Evolutionary conservation across 2,329 filamentous ascomycete genomes (phyloP), one percentile per base, ranked within the genome.

Genomic region (Colletotrichum truncatum): DNA sequence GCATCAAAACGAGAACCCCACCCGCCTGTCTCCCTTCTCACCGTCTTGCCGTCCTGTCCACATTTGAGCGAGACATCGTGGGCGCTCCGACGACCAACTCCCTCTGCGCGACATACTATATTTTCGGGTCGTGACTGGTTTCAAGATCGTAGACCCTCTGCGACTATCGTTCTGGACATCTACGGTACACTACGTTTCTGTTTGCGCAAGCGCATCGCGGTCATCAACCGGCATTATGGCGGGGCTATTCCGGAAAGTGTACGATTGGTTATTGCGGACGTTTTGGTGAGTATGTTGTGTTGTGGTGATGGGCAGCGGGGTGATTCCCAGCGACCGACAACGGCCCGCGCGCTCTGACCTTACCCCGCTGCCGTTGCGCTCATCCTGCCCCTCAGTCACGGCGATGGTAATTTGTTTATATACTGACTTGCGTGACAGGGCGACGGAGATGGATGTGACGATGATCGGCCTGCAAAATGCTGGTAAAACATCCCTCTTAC

Each of bases 391-490:
- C 43, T 59, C 46, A 46, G 32, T 32, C 41, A 41, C 23, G 48
- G 25, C 36, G 46, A 36, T 38, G 41, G 49, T 48, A 10, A 21
- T 48, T 28, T n/a, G 48, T 56, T 43, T 64, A 59, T 49, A 34
- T 56, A 63, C 69, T 71, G 64, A 70, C 64, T 70, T 69, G 68
- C 60, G 67, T n/a, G 45, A 48, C 59, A 98, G 95, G 96, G 94
- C 95, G 72, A 97, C 94, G 71, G 96, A 99, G 84, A 98, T 99
- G 94, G 96, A 99, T 82, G 95, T 99, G 77, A 98, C 96, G 72
- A 97, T 99, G 91, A 95, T 99, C 78, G 96, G 96, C 23, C 84
- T 99, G 76, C 96, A 99, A 78, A 98, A 98, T 82, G 96, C 96
- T 65, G 96, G 96, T 75, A 99, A 99, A 84, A 98, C 96, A 38